Evolutionary conservation across 305 asterid genomes (phyloP), one percentile per base, ranked within the genome.

Genomic region (Solanum chacoense): DNA sequence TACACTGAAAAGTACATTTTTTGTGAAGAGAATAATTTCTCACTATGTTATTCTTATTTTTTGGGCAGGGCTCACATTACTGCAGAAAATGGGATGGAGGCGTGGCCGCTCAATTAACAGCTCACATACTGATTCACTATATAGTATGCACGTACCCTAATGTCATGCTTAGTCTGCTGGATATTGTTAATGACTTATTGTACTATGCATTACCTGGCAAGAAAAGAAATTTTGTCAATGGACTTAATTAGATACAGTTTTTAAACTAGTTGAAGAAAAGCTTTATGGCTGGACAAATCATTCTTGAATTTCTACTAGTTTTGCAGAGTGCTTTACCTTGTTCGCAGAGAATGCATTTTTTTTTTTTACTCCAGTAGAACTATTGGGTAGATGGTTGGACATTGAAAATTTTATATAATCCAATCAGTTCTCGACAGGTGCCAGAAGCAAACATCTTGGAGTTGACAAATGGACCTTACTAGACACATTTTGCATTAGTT

Each of bases 11-110:
- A 73, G 45, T 74, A 18, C 74, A 67, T 7, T 13, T 74, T 74
- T 63, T 50, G 22, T 31, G 42, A 42, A 42, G 65, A 42, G 89
- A 42, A 87, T 20, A 14, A 36, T 87, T 74, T 85, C 87, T 86
- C 89, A 88, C 40, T 85, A 79, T 36, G 38, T 85, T 85, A 28
- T 75, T 36, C 88, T 87, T 91, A 87, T 89, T 88, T 75, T 85
- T 78, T 89, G 87, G 83, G 69, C 91, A 97, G 99, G 99, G 65
- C 95, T 94, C 92, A 97, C 94, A 90, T 94, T 97, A 89, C 92
- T 97, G 90, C 87, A 91, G 90, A 97, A 95, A 95, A 97, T 96
- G 99, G 99, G 98, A 91, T 97, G 99, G 99, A 91, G 98, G 84
- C 96, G 93, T 84, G 98, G 99, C 88, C 98, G 94, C 73, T 95